Percentiles rank a stretch among this genome's conserved stretches.
phyloP scores from a whole-genome alignment of 805 yeast genomes.

The Ogataea thermomethanolica region DNA sequence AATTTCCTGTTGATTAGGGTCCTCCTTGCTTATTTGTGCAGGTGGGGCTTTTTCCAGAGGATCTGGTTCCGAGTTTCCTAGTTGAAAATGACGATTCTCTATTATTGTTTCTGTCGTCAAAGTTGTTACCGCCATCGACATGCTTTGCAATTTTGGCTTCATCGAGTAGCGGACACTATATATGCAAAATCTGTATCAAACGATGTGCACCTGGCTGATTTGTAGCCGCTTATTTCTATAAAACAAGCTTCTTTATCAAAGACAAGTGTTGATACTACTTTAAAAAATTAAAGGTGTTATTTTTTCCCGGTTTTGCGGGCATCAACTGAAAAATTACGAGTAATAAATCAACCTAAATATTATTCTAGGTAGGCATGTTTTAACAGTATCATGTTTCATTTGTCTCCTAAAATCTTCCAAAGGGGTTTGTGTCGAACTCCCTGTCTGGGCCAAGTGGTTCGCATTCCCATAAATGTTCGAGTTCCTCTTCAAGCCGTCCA shows the following conservation, averaged over 20 bases:
- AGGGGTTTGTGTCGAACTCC: neutral
- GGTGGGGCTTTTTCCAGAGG: slow-evolving; percentile 4
- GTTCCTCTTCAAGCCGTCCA: slow-evolving; percentile 3
- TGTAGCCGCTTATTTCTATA: too few relatives aligned
- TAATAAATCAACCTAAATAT: neutral
- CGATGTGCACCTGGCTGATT: neutral
- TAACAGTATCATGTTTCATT: neutral
- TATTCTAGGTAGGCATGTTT: neutral
- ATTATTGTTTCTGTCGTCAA: slow-evolving; percentile 4
- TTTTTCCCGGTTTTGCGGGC: slow-evolving; percentile 2
- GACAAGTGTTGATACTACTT: neutral
- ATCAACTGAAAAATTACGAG: slow-evolving; percentile 6
- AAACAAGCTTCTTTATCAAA: neutral
- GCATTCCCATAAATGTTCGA: slow-evolving; percentile 3
- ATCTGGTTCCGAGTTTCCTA: slow-evolving; percentile 3
- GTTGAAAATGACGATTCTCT: slow-evolving; percentile 2
- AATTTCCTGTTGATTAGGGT: slow-evolving; percentile 16
- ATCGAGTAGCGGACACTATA: neutral
- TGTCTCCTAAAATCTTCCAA: neutral
- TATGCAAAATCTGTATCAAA: neutral
- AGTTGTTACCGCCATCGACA: slow-evolving; percentile 10
- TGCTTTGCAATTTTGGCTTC: slow-evolving; percentile 1
- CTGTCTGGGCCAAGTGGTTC: neutral
- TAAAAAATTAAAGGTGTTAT: slow-evolving; percentile 4
- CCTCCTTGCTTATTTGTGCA: slow-evolving; percentile 14